Conservation (phyloP, 345 rosid species). For the Sonneratia alba region DNA sequence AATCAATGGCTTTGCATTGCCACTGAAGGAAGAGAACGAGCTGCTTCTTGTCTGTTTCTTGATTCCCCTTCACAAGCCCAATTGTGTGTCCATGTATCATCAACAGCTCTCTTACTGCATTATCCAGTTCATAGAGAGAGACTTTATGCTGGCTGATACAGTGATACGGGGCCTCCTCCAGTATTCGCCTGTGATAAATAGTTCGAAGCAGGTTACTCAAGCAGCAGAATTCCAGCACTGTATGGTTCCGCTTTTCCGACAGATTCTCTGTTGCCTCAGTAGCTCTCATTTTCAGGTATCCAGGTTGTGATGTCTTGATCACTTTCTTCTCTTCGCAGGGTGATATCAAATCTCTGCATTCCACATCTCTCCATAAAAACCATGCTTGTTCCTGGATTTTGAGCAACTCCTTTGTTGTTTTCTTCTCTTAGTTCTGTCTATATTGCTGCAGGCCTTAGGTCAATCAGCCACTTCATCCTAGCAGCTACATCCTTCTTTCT, state of each 20-base stretch:
- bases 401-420: too few species aligned
- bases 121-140: constrained; percentile 83
- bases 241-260: constrained; percentile 72
- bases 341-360: neutral
- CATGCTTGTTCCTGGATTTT: too few species aligned
- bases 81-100: constrained; percentile 71
- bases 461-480: neutral
- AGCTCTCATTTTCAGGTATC: constrained; percentile 87
- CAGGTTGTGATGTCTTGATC: neutral
- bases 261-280: constrained; percentile 61
- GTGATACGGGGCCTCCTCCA: constrained; percentile 67
- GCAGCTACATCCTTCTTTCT: neutral
- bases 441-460: neutral
- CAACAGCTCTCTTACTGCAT: constrained; percentile 81
- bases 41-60: constrained; percentile 61
- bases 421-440: neutral
- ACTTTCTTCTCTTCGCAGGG: neutral
- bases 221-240: constrained; percentile 70
- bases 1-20: constrained; percentile 86
- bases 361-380: too few species aligned
- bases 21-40: constrained; percentile 90
- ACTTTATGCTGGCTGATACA: constrained; percentile 72
- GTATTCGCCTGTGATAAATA: constrained; percentile 85
- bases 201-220: constrained; percentile 88
- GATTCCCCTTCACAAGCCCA: constrained; percentile 79